A percentile compares a stretch with the other conserved stretches of the same genome.
These are phyloP conservation scores for Diaporthe velutina DNA, from an alignment of 2,329 filamentous ascomycete species.

Conservation along the genomic window DNA sequence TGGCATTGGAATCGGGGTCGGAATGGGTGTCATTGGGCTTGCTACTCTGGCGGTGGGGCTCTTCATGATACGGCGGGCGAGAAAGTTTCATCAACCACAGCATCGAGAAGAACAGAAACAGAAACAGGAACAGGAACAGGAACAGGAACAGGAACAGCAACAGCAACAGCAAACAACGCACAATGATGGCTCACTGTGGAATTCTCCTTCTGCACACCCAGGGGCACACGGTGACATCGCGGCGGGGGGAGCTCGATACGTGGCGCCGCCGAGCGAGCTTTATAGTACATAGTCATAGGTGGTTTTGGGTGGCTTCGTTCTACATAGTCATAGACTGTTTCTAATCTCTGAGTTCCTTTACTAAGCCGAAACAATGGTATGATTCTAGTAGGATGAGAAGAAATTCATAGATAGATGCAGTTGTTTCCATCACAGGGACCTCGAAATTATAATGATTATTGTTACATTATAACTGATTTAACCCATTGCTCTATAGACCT, in stretches of 20 bases:
- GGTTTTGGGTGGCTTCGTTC: too few relatives aligned
- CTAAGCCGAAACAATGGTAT: too few relatives aligned
- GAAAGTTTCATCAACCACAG: background rate
- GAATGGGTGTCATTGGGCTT: background rate
- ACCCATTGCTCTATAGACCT: too few relatives aligned
- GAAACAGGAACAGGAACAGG: too few relatives aligned
- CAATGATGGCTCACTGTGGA: background rate
- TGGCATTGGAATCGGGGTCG: background rate
- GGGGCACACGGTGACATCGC: background rate
- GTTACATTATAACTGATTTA: too few relatives aligned
- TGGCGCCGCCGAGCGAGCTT: background rate
- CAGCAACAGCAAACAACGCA: background rate
- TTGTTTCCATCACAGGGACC: too few relatives aligned
- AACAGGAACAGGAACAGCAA: too few relatives aligned
- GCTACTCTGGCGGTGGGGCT: background rate
- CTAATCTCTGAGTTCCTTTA: too few relatives aligned
- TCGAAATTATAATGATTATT: too few relatives aligned
- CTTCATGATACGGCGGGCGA: slow-evolving; percentile 1
- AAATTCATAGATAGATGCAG: too few relatives aligned
- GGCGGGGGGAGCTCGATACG: background rate
- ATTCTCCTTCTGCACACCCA: background rate
- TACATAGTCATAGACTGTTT: too few relatives aligned
- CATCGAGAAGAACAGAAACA: background rate
- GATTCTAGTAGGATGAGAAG: too few relatives aligned
- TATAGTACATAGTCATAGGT: background rate